Conservation (phyloP, 768 basidiomycete species). For the Collybia nuda region DNA sequence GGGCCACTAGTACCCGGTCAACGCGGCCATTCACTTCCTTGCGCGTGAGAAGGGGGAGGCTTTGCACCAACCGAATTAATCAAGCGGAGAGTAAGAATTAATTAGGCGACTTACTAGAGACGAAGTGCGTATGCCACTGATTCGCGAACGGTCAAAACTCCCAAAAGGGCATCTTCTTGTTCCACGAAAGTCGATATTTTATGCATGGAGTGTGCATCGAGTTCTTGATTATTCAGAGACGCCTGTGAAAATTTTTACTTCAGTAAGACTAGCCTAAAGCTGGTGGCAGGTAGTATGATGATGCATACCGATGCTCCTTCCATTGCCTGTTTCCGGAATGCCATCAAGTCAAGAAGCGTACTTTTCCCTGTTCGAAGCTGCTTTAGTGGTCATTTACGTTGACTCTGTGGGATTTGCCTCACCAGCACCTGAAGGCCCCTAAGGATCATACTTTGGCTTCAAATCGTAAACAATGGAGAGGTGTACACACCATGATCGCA, state of each 20-base stretch:
- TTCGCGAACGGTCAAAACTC: conserved; percentile 57
- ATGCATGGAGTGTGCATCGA: conserved; percentile 30
- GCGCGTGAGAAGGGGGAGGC: conserved; percentile 35
- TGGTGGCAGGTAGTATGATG: not conserved
- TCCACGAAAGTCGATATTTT: conserved; percentile 52
- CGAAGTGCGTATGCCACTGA: conserved; percentile 51
- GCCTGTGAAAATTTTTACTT: conserved; percentile 18
- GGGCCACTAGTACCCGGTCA: conserved; percentile 37
- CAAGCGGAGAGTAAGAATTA: not conserved
- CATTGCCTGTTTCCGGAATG: conserved; percentile 31
- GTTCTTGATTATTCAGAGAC: conserved; percentile 27
- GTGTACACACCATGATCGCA: conserved; percentile 38
- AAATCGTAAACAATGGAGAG: too few species aligned
- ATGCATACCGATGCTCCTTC: conserved; percentile 29
- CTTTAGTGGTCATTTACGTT: not conserved
- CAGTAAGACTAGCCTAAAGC: not conserved
- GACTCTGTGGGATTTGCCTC: conserved; percentile 3
- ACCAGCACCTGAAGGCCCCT: conserved; percentile 49
- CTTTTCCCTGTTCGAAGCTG: conserved; percentile 32
- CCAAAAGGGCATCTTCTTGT: conserved; percentile 59
- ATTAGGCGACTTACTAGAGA: conserved; percentile 36
- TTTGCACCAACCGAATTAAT: conserved; percentile 7
- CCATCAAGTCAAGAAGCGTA: conserved; percentile 45
- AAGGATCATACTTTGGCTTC: not conserved
- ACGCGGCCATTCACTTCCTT: conserved; percentile 39